phyloP scores from a whole-genome alignment of 1,284 basidiomycete species.

The Lentinula novae-zelandiae region DNA sequence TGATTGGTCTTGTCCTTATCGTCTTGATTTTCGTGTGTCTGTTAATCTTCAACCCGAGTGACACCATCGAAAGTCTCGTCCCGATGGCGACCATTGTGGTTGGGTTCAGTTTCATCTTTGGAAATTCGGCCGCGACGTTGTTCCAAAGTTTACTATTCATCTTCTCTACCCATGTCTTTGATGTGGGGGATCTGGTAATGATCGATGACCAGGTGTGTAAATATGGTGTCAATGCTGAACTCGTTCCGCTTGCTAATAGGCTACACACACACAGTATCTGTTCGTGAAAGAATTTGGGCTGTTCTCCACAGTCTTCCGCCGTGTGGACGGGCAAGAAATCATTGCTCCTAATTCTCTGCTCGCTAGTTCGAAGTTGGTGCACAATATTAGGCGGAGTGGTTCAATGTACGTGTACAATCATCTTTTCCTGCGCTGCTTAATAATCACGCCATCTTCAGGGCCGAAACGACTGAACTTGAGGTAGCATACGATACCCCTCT shows the following conservation, averaged over 20 bases:
- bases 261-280: constrained; percentile 34
- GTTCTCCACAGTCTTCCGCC: constrained; percentile 77
- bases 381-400: constrained; percentile 71
- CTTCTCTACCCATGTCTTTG: constrained; percentile 78
- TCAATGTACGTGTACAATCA: constrained; percentile 52
- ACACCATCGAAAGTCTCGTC: constrained; percentile 75
- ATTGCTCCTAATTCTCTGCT: constrained; percentile 81
- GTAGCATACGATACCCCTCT: constrained; percentile 66
- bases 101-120: constrained; percentile 80
- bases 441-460: constrained; percentile 42
- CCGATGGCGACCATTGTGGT: constrained; percentile 79
- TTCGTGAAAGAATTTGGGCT: constrained; percentile 78
- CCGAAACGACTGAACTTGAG: constrained; percentile 69
- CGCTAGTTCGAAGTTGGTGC: constrained; percentile 70
- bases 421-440: background rate
- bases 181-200: constrained; percentile 76
- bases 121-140: constrained; percentile 77
- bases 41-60: constrained; percentile 71
- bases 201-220: constrained; percentile 64
- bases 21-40: constrained; percentile 71
- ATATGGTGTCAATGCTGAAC: background rate
- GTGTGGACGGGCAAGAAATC: constrained; percentile 77
- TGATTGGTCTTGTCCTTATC: constrained; percentile 59
- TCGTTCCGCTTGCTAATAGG: constrained; percentile 3
- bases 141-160: constrained; percentile 86